Base-by-base conservation (phyloP, 257 asterid genomes). In the Eucommia ulmoides region DNA sequence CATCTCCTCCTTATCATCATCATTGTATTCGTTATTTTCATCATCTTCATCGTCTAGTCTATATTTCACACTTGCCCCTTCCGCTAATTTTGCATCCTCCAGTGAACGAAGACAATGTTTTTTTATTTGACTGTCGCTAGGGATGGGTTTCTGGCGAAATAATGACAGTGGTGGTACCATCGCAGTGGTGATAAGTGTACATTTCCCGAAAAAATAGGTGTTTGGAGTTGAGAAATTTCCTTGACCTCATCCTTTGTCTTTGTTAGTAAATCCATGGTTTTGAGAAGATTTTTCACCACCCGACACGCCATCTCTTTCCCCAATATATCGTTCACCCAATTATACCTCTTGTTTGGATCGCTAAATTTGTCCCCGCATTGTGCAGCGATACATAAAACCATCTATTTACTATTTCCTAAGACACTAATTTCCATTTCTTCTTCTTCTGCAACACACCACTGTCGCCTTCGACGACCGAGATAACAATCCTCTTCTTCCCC, bases 401-500 rank as follows among this genome's bases (percentile, higher is more conserved):
- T 41, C 78, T 79, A 64, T 91, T 96, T 93, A 81, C 75, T 95
- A 86, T 79, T 1, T 93, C 96, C 64, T 74, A 53, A 14, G 99
- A 91, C 24, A 86, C 99, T 1, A 95, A 83, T 59, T 83, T 86
- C 99, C 99, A 91, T 26, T 91, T 91, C 55, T 96, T 96, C 60
- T 91, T 86, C 74, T 81, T 91, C 71, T 83, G 97, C 60, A 80
- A 55, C 53, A 63, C 62, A 7, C 80, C 94, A 0, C 70, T n/a
- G n/a, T n/a, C n/a, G n/a, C n/a, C n/a, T n/a, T n/a, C 72, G 11
- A 61, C 65, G n/a, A n/a, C n/a, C n/a, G n/a, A n/a, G n/a, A n/a
- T n/a, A n/a, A n/a, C n/a, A n/a, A n/a, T n/a, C 60, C 76, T 83
- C 74, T 80, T 82, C 61, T 78, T 82, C 1, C 59, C 49, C 22